Base-by-base conservation (phyloP, 345 rosid genomes). In the Acer saccharum region DNA sequence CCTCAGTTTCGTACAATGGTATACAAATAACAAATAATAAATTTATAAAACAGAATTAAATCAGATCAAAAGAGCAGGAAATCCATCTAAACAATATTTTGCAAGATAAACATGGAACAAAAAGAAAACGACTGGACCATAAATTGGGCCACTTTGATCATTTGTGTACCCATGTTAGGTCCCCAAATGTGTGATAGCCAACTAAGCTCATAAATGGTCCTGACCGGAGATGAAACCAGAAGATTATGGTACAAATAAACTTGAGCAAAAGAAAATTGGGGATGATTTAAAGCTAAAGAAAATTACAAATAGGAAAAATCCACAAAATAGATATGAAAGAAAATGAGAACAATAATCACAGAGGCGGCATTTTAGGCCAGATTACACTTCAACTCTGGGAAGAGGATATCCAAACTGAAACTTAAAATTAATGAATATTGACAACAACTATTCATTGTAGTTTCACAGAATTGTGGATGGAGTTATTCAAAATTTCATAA, bases 151-250 rank as follows among this genome's bases (percentile, higher is more conserved):
- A 18, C 20, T 41, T 62, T 4, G 20, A 55, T 18, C 44, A 73
- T 17, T 44, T n/a, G n/a, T 73, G 58, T 73, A 25, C 68, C 41
- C 21, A 7, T 25, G 29, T 52, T 21, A 13, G n/a, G 76, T 72
- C 11, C 25, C n/a, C 57, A 16, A 54, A 16, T 54, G 58, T 50
- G n/a, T 54, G n/a, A 54, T 14, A 2, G 58, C 18, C 58, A 16
- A 16, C 55, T 50, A 14, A 50, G 5, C 57, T 52, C 7, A 54
- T 14, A 54, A 54, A 54, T 54, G n/a, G 58, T 11, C 17, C 41
- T n/a, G 52, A 67, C 58, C 1, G 8, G 20, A 2, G n/a, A 54
- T 14, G 6, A 16, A 16, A 54, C 57, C 58, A 16, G 58, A 16
- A 54, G 7, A 67, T 8, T 32, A 65, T 13, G n/a, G 10, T 32